Evolutionary conservation across 2,329 filamentous ascomycete species (phyloP).

Genomic region (Apiospora sp.): DNA sequence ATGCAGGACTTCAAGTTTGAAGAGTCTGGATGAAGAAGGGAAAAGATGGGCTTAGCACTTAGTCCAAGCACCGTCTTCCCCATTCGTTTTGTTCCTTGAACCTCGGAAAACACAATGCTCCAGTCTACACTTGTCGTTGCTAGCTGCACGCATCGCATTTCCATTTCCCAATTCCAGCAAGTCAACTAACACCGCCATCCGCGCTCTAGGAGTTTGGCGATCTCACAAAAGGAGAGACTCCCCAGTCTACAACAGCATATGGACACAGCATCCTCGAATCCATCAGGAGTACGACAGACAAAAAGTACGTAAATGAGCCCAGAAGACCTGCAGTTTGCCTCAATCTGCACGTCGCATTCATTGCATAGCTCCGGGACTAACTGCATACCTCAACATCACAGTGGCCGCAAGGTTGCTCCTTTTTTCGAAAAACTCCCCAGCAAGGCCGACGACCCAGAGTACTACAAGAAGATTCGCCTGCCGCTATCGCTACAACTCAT

Average conservation of each 20-base stretch:
- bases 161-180: conserved; percentile 12
- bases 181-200: conserved; percentile 2
- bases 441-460: conserved; percentile 70
- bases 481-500: conserved; percentile 82
- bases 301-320: conserved; percentile 66
- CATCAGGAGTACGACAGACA: conserved; percentile 79
- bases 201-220: conserved; percentile 52
- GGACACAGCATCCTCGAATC: conserved; percentile 79
- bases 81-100: conserved; percentile 25
- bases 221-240: conserved; percentile 65
- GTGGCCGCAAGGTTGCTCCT: conserved; percentile 76
- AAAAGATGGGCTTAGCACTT: conserved; percentile 11
- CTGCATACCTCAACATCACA: conserved; percentile 40
- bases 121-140: neutral
- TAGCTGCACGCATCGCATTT: conserved; percentile 13
- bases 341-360: neutral
- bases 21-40: conserved; percentile 20
- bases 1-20: conserved; percentile 14
- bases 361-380: neutral
- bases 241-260: conserved; percentile 73
- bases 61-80: conserved; percentile 23
- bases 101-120: conserved; percentile 29
- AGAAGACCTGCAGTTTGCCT: conserved; percentile 8
- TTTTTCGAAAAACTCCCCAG: conserved; percentile 78
- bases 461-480: conserved; percentile 79